These are phyloP conservation scores for Rhytidiadelphus loreus DNA, from an alignment of 225 moss, liverwort and hornwort genomes.

Conservation along the genomic window DNA sequence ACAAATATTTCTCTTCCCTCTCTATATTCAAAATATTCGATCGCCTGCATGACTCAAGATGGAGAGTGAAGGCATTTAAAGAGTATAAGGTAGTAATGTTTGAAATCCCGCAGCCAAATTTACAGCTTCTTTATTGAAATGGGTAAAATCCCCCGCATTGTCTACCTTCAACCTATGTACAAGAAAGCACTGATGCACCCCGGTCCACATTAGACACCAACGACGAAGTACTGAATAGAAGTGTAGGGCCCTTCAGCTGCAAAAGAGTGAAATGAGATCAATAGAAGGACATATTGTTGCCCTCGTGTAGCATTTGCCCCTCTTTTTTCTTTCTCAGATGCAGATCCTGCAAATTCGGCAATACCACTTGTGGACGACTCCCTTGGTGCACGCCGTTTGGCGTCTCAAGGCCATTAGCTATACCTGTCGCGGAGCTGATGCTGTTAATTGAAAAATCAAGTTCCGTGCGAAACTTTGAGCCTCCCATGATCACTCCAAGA, in stretches of 20 bases:
- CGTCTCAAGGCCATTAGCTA: background rate
- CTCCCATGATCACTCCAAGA: conserved; percentile 88
- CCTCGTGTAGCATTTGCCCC: background rate
- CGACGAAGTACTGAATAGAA: background rate
- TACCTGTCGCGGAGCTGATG: conserved; percentile 4
- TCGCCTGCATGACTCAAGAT: background rate
- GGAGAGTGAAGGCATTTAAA: background rate
- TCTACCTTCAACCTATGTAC: conserved; percentile 8
- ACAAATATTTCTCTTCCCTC: background rate
- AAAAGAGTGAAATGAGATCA: conserved; percentile 2
- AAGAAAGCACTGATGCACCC: conserved; percentile 2
- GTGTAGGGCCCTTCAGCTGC: background rate
- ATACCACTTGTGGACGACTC: conserved; percentile 4
- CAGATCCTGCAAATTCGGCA: conserved; percentile 12
- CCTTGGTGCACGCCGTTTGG: conserved; percentile 9
- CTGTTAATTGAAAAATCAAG: conserved; percentile 45
- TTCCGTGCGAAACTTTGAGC: conserved; percentile 47
- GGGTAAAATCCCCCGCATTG: conserved; percentile 1
- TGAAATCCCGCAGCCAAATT: background rate
- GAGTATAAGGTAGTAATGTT: background rate
- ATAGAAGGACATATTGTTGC: conserved; percentile 2
- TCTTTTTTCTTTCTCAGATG: conserved; percentile 16
- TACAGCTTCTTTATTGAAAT: conserved; percentile 12
- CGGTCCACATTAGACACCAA: background rate
- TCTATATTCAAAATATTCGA: background rate